Evolutionary conservation across 129 eudicot species (phyloP).

Genomic region (Helianthus tuberosus): DNA sequence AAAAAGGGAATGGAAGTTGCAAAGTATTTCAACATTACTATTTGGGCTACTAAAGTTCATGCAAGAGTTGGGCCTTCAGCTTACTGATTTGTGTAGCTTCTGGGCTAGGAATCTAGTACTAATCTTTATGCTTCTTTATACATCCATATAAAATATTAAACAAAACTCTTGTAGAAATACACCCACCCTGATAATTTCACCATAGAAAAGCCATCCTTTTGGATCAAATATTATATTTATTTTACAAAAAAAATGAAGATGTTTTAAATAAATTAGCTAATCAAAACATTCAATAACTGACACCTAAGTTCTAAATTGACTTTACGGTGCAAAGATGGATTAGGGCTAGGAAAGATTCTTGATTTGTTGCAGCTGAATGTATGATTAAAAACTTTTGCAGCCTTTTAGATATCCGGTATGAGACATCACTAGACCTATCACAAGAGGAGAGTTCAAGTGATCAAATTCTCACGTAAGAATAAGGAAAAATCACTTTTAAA

Average conservation of each 20-base stretch:
- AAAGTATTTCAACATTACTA: too few species aligned
- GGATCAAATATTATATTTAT: not conserved
- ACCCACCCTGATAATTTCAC: not conserved
- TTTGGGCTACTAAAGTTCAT: constrained; percentile 5
- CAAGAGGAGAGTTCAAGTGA: too few species aligned
- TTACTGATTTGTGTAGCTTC: not conserved
- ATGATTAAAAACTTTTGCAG: too few species aligned
- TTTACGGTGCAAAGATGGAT: too few species aligned
- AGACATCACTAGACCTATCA: too few species aligned
- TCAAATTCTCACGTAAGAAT: too few species aligned
- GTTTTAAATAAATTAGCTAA: not conserved
- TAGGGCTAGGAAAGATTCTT: too few species aligned
- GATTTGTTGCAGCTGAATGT: too few species aligned
- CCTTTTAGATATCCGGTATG: too few species aligned
- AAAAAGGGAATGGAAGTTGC: too few species aligned
- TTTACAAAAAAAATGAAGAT: too few species aligned
- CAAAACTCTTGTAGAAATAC: not conserved
- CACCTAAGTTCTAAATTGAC: not conserved
- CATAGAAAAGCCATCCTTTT: not conserved
- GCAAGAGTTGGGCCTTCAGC: not conserved
- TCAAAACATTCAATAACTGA: not conserved
- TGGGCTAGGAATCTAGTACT: not conserved
- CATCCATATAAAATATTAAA: not conserved
- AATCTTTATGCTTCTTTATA: not conserved
- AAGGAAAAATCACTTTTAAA: too few species aligned